Evolutionary conservation across 805 yeast genomes (phyloP), one percentile per base, ranked within the genome.

Genomic region (Saturnispora halmiae): DNA sequence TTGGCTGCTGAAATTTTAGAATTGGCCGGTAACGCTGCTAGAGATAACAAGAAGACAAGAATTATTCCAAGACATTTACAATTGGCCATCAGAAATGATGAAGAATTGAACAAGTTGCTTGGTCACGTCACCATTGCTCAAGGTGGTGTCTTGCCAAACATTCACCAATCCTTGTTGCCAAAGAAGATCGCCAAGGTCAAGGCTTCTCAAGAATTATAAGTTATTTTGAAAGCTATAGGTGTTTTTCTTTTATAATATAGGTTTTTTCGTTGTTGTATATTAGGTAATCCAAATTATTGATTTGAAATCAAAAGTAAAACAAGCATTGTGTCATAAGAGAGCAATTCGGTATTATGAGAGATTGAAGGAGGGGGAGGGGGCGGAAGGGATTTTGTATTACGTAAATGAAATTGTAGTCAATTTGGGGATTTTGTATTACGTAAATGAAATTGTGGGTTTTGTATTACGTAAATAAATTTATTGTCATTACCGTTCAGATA

Each of bases 61-160:
- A 88, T 88, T 59, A 86, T 87, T 59, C 97, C 97, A 73, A 90
- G 96, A 77, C 96, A 88, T 71, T 79, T 88, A 70, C 96, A 88
- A 72, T 77, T 88, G 59, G 97, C 97, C 68, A 88, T 88, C 76
- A 85, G 97, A 78, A 90, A 88, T 65, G 97, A 90, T 77, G 96
- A 90, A 72, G 96, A 90, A 72, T 78, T 90, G 69, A 88, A 90
- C 84, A 87, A 84, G 69, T 77, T 88, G 59, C 75, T 90, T 52
- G 77, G 77, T 57, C 86, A 86, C 66, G 98, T 90, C 52, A 88
- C 96, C 51, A 90, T 88, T 60, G 96, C 96, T 54, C 94, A 87
- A 71, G 96, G 96, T 81, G 96, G 96, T 84, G 96, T 90, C 58
- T 77, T 88, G 69, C 96, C 96, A 73, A 85, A 86, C 80, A 84